Percentiles rank a stretch among this genome's conserved stretches.
Evolutionary conservation across 2,329 filamentous ascomycete genomes (phyloP).

Genomic region (Hyphodiscus sp.): DNA sequence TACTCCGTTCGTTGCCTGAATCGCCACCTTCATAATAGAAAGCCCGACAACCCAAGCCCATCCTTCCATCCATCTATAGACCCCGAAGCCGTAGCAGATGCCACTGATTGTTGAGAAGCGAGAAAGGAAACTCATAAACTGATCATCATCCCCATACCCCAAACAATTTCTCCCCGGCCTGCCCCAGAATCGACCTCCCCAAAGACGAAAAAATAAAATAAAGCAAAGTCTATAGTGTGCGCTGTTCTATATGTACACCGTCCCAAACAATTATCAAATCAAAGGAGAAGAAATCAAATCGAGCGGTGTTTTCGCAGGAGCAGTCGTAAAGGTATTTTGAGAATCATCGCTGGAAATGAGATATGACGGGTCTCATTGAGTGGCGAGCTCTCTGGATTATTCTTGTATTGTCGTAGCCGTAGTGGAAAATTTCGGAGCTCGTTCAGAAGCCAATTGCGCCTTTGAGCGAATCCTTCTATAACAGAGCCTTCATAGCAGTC

Average conservation of each 20-base stretch:
- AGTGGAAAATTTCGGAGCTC: neutral
- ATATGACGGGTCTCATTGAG: neutral
- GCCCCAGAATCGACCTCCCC: neutral
- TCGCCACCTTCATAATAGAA: neutral
- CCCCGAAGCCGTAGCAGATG: neutral
- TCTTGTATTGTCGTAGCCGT: neutral
- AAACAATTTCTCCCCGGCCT: neutral
- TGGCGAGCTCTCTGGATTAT: neutral
- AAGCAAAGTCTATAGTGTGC: neutral
- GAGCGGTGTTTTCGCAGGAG: neutral
- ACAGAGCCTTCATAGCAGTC: constrained; percentile 1
- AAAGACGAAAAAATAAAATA: neutral
- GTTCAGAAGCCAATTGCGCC: neutral
- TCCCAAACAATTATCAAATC: neutral
- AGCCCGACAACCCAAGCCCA: neutral
- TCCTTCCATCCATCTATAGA: neutral
- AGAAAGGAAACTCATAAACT: neutral
- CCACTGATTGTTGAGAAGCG: neutral
- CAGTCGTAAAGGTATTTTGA: neutral
- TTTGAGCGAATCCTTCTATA: neutral
- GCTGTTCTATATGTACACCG: neutral
- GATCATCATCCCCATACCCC: neutral
- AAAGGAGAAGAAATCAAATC: neutral
- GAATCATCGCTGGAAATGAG: neutral
- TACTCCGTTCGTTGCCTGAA: neutral